These are phyloP conservation scores for Eucalyptus regnans DNA, from an alignment of 345 rosid species.

Conservation along the genomic window DNA sequence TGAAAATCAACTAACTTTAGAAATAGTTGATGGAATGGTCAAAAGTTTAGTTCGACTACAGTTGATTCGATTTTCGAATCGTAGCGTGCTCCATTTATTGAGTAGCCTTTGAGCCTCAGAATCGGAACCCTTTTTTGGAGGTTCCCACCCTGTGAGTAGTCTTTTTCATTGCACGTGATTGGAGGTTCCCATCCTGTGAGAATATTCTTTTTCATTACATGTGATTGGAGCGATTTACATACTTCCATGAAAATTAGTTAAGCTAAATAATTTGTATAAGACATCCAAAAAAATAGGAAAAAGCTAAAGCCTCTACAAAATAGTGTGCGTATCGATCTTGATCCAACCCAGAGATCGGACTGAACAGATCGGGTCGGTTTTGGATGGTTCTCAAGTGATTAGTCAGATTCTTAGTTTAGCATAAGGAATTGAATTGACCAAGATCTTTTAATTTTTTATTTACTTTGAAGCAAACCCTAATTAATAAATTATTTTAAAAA, in stretches of 20 bases:
- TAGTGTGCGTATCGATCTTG: background rate
- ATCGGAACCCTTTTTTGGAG: background rate
- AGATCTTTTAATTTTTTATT: background rate
- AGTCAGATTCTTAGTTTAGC: rapidly evolving
- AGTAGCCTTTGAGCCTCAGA: background rate
- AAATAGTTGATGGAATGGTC: background rate
- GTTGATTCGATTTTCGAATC: background rate
- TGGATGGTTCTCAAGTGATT: background rate
- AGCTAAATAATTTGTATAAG: background rate
- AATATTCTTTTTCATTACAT: background rate
- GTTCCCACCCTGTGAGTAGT: background rate
- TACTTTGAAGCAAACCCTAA: background rate
- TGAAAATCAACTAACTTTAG: background rate
- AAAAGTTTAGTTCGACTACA: background rate
- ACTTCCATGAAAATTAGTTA: background rate
- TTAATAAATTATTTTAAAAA: too few species aligned
- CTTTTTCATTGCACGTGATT: background rate
- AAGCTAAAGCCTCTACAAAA: background rate
- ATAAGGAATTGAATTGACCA: rapidly evolving
- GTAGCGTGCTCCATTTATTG: too few species aligned
- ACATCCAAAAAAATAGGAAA: too few species aligned
- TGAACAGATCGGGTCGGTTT: rapidly evolving
- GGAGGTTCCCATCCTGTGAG: background rate
- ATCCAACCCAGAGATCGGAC: background rate
- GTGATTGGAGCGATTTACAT: background rate